These are phyloP conservation scores for Saxispiralis lemnorum DNA, from an alignment of 495 filamentous ascomycete species.

Conservation along the genomic window DNA sequence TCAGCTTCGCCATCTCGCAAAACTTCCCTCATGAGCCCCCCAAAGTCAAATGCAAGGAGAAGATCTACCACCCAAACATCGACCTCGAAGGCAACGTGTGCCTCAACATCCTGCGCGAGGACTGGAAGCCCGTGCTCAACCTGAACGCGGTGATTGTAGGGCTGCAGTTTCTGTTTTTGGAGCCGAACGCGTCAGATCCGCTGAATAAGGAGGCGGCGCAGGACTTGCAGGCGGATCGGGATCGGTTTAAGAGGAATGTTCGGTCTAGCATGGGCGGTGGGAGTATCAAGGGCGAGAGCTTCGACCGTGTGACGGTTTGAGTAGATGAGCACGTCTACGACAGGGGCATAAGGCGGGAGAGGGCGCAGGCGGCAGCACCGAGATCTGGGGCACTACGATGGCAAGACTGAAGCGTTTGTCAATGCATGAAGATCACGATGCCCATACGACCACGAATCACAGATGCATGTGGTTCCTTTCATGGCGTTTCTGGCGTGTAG, in stretches of 20 bases:
- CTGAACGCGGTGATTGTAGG: conserved; percentile 93
- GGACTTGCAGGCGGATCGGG: conserved; percentile 65
- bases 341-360: too few relatives aligned
- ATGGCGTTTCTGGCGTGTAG: too few relatives aligned
- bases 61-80: conserved; percentile 98
- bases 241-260: conserved; percentile 83
- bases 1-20: conserved; percentile 79
- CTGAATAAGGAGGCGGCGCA: conserved; percentile 95
- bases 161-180: conserved; percentile 92
- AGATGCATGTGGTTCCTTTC: too few relatives aligned
- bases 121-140: conserved; percentile 97
- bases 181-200: conserved; percentile 92
- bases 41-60: conserved; percentile 93
- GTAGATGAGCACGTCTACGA: too few relatives aligned
- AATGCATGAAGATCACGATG: too few relatives aligned
- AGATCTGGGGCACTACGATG: too few relatives aligned
- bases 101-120: conserved; percentile 87
- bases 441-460: too few relatives aligned
- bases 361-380: too few relatives aligned
- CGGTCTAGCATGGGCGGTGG: conserved; percentile 66
- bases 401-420: too few relatives aligned
- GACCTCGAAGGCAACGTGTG: conserved; percentile 96
- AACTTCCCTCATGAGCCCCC: conserved; percentile 96
- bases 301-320: conserved; percentile 53
- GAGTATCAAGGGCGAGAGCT: conserved; percentile 49